Evolutionary conservation across 176 grass and related monocot species (phyloP).

Genomic region (Typha latifolia): DNA sequence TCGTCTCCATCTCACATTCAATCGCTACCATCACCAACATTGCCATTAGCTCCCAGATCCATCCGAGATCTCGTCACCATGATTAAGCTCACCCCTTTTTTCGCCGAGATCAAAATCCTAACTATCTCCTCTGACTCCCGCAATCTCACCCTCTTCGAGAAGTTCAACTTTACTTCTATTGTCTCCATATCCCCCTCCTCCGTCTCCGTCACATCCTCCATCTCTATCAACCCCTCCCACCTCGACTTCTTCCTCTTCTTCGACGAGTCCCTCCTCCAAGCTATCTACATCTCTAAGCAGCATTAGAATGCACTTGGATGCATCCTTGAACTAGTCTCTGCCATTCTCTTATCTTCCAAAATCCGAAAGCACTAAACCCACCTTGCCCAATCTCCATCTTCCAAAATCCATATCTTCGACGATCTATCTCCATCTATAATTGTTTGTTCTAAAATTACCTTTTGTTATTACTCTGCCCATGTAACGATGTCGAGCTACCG

Average conservation of each 20-base stretch:
- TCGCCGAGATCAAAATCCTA: constrained; percentile 83
- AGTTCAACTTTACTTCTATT: constrained; percentile 61
- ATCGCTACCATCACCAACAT: constrained; percentile 15
- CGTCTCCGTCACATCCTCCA: constrained; percentile 30
- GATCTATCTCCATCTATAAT: too few species aligned
- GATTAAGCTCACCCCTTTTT: not conserved
- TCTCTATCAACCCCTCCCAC: constrained; percentile 26
- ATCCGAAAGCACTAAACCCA: too few species aligned
- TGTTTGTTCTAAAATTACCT: too few species aligned
- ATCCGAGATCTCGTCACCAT: not conserved
- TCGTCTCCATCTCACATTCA: constrained; percentile 39
- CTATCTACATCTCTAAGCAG: constrained; percentile 62
- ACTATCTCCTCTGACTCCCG: constrained; percentile 53
- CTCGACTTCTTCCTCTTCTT: constrained; percentile 85
- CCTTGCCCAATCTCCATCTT: too few species aligned
- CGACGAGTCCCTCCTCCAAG: constrained; percentile 84
- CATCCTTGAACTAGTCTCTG: constrained; percentile 57
- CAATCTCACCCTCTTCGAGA: constrained; percentile 80
- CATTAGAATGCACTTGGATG: constrained; percentile 35
- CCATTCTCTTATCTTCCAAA: too few species aligned
- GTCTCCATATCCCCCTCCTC: constrained; percentile 41
- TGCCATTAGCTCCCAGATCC: not conserved
- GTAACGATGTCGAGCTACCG: too few species aligned
- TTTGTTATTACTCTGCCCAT: too few species aligned
- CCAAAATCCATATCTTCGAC: too few species aligned